Conservation (phyloP, 371 early-diverging fungal genomes). For the Dipsacomyces acuminosporus region DNA sequence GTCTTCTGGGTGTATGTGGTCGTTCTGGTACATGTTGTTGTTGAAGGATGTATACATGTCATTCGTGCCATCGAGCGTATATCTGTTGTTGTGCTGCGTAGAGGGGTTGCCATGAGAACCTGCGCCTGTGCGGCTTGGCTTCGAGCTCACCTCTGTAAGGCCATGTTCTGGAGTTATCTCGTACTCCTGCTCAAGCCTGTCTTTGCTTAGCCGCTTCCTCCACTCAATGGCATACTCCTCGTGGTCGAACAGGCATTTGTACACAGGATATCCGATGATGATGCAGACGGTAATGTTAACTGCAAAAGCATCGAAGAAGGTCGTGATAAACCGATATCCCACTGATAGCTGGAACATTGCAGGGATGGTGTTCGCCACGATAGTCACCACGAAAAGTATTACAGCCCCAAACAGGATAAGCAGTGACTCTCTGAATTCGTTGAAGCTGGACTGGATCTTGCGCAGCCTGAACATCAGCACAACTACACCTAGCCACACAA, state of each 20-base stretch:
- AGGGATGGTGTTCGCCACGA: background rate
- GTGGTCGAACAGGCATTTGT: slow-evolving; percentile 4
- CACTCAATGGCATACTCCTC: slow-evolving; percentile 13
- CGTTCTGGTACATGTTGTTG: too few species aligned
- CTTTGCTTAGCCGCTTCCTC: background rate
- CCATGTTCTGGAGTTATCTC: background rate
- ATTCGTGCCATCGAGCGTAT: too few species aligned
- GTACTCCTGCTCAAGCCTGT: background rate
- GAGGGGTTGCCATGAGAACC: too few species aligned
- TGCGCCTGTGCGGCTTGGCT: too few species aligned
- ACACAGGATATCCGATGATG: slow-evolving; percentile 9
- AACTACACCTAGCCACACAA: slow-evolving; percentile 11
- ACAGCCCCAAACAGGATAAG: slow-evolving; percentile 3
- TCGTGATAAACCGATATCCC: slow-evolving; percentile 1
- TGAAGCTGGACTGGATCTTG: slow-evolving; percentile 21
- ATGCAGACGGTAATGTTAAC: slow-evolving; percentile 2
- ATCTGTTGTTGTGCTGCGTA: too few species aligned
- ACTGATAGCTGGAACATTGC: slow-evolving; percentile 1
- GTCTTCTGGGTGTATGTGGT: too few species aligned
- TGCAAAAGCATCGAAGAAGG: slow-evolving; percentile 1
- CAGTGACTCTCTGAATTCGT: slow-evolving; percentile 12
- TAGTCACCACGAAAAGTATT: slow-evolving; percentile 3
- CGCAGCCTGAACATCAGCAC: slow-evolving; percentile 19
- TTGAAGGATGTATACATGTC: too few species aligned
- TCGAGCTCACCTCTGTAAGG: too few species aligned